Percentiles rank a stretch among this genome's conserved stretches.
These are phyloP conservation scores for Boletellus ananas DNA, from an alignment of 768 basidiomycete species.

Conservation along the genomic window DNA sequence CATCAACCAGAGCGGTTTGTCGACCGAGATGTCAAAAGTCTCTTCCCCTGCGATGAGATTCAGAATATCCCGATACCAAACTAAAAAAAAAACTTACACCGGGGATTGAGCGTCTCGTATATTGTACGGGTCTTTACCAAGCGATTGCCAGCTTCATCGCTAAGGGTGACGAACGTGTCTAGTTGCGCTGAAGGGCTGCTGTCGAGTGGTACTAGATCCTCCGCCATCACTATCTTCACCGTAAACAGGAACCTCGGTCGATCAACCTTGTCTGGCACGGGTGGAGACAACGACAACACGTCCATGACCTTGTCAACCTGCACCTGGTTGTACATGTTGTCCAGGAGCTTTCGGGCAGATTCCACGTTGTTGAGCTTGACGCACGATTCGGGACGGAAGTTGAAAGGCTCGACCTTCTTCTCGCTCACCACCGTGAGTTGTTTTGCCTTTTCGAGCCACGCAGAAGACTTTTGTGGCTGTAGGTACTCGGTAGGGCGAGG, in stretches of 20 bases:
- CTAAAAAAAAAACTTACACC: constrained; percentile 57
- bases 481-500: constrained; percentile 75
- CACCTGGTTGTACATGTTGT: constrained; percentile 91
- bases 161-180: constrained; percentile 92
- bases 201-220: constrained; percentile 77
- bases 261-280: constrained; percentile 68
- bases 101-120: constrained; percentile 84
- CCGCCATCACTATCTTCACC: constrained; percentile 90
- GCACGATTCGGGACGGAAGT: constrained; percentile 90
- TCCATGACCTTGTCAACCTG: constrained; percentile 83
- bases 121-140: constrained; percentile 94
- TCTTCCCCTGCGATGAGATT: constrained; percentile 76
- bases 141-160: constrained; percentile 86
- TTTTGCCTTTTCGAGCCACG: constrained; percentile 84
- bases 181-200: constrained; percentile 73
- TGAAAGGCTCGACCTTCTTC: constrained; percentile 92
- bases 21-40: constrained; percentile 91
- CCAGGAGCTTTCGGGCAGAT: constrained; percentile 83
- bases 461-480: constrained; percentile 81
- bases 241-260: constrained; percentile 79
- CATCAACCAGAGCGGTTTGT: constrained; percentile 95
- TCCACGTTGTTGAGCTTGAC: constrained; percentile 98
- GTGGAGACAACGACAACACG: constrained; percentile 54
- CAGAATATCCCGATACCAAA: constrained; percentile 2
- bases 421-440: constrained; percentile 74